Base-by-base conservation (phyloP, 2,329 filamentous ascomycete species). In the Beauveria medogensis region DNA sequence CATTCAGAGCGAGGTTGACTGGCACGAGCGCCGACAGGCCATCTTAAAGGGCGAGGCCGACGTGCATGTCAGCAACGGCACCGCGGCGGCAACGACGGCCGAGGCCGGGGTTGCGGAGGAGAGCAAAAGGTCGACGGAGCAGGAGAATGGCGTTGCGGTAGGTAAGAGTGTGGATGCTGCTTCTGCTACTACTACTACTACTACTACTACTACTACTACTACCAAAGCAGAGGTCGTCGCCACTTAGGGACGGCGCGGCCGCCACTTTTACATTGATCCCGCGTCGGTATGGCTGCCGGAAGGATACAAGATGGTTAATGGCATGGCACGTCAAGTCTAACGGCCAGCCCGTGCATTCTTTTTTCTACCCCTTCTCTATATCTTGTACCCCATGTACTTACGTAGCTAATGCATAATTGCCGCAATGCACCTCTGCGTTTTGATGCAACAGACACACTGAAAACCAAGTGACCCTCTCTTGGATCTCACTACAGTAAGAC, bases 1-100 rank as follows among this genome's bases (percentile, higher is more conserved):
- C 37, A 80, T 91, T 66, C 74, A 81, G 67, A 80, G 78, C 67
- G 90, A 93, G 71, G 78, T 83, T 40, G 84, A 87, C 70, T 86
- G 87, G 75, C 83, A 86, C 66, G 77, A 80, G 61, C 78, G 84
- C 57, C 80, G 84, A 46, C 75, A 80, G 66, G 78, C 79, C 5
- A 81, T 87, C 5, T 74, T 86, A 24, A 76, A 75, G 2, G 79
- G 78, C 10, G 73, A 73, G 3, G 77, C 75, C 1, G 77, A 81
- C 22, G 76, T 81, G 10, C 72, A 78, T 20, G 71, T 56, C 14
- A 30, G 26, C 54, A 52, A 43, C 37, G 47, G 47, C 10, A 22
- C 22, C 22, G 22, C 3, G 22, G n/a, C 16, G 20, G 20, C 20
- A 18, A 4, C 40, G 18, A 6, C n/a, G 28, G 12, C 24, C 40